Percentiles rank a stretch among this genome's conserved stretches.
Conservation (phyloP, 129 eudicot genomes). For the Artemisia annua region DNA sequence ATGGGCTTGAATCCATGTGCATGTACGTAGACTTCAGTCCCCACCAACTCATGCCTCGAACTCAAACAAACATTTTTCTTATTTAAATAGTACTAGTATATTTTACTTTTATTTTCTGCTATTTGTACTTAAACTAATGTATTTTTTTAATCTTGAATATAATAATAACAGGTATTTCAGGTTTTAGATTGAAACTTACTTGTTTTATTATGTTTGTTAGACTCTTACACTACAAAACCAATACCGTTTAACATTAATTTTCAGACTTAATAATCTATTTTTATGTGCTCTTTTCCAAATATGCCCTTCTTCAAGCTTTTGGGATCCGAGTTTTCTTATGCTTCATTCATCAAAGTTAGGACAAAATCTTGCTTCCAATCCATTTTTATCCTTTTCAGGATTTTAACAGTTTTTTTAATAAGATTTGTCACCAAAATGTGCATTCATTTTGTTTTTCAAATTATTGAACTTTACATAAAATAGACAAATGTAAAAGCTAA, state of each 20-base stretch:
- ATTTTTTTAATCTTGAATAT: not conserved
- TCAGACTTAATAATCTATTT: too few species aligned
- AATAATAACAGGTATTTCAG: not conserved
- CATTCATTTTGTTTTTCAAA: not conserved
- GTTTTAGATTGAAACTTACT: not conserved
- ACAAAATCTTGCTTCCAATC: constrained; percentile 30
- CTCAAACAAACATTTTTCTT: constrained; percentile 12
- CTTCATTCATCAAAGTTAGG: constrained; percentile 33
- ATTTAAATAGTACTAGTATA: constrained; percentile 18
- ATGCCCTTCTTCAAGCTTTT: constrained; percentile 24
- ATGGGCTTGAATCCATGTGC: constrained; percentile 45
- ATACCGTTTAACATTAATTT: too few species aligned
- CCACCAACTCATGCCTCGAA: constrained; percentile 47
- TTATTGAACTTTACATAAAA: not conserved
- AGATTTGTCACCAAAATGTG: not conserved
- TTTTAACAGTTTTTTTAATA: constrained; percentile 3
- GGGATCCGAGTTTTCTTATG: constrained; percentile 42
- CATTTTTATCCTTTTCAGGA: constrained; percentile 23
- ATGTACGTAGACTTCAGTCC: constrained; percentile 44
- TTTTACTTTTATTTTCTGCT: not conserved
- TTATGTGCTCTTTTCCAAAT: constrained; percentile 6
- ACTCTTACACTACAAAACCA: too few species aligned
- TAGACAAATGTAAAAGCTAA: not conserved
- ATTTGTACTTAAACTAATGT: constrained; percentile 6
- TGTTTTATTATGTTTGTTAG: not conserved